Evolutionary conservation across 2,329 filamentous ascomycete genomes (phyloP).

Genomic region (Aspergillus fructus): DNA sequence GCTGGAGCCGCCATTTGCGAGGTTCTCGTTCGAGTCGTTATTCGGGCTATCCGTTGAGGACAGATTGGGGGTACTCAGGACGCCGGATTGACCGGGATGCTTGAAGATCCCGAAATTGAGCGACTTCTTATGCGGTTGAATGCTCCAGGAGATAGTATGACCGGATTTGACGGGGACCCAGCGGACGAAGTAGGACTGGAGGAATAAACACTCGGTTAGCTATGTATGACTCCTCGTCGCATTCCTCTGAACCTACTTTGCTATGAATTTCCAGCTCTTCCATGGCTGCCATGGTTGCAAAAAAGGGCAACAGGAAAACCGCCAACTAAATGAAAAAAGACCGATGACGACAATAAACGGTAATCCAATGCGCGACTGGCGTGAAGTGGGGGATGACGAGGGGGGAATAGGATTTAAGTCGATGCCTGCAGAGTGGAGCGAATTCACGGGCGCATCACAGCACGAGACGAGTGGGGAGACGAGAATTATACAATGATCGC

Average conservation of each 20-base stretch:
- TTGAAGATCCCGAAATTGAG: conserved; percentile 99
- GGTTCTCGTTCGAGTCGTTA: conserved; percentile 38
- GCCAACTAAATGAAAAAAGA: background rate
- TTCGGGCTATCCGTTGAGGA: conserved; percentile 44
- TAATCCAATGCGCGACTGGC: background rate
- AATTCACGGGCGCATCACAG: background rate
- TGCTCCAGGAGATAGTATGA: conserved; percentile 94
- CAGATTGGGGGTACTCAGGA: conserved; percentile 42
- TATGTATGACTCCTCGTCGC: conserved; percentile 9
- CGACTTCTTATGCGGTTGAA: conserved; percentile 97
- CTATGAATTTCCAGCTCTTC: conserved; percentile 97
- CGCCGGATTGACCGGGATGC: conserved; percentile 72
- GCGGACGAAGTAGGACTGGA: conserved; percentile 91
- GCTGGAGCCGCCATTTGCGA: conserved; percentile 26
- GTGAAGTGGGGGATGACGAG: background rate
- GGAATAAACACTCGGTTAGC: conserved; percentile 23
- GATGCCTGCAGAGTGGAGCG: background rate
- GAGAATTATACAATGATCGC: background rate
- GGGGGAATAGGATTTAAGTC: background rate
- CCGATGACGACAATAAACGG: background rate
- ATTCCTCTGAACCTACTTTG: conserved; percentile 64
- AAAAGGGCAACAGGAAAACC: background rate
- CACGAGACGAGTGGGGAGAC: background rate
- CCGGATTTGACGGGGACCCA: conserved; percentile 91
- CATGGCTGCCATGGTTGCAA: conserved; percentile 75